phyloP scores from a whole-genome alignment of 148 eudicot species.

The Amaranthus cruentus region DNA sequence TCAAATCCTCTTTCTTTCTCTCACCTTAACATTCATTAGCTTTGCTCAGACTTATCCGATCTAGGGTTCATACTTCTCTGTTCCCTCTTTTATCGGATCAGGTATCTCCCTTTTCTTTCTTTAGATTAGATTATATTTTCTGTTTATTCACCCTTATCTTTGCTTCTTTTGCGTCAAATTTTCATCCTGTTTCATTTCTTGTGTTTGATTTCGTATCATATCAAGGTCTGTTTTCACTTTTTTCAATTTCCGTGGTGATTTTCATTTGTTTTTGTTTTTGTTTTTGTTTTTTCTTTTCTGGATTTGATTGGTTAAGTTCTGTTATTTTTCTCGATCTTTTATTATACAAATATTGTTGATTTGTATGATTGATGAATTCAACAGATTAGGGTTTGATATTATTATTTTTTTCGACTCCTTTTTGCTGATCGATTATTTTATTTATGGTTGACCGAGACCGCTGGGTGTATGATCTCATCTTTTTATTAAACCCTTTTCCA shows the following conservation, averaged over 20 bases:
- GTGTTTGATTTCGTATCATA: not conserved
- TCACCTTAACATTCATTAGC: not conserved
- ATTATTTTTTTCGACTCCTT: too few species aligned
- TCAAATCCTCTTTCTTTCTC: not conserved
- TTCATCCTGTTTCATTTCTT: not conserved
- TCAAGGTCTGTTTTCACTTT: slow-evolving; percentile 11
- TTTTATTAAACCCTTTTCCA: too few species aligned
- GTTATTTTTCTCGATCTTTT: not conserved
- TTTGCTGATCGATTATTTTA: too few species aligned
- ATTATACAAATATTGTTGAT: not conserved
- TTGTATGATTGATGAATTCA: not conserved
- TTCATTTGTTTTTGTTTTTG: not conserved
- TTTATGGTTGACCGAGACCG: not conserved
- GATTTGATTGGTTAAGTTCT: not conserved
- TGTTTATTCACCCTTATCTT: not conserved
- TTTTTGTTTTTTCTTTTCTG: not conserved
- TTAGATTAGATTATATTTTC: not conserved
- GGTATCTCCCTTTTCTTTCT: slow-evolving; percentile 29
- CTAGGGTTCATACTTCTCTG: slow-evolving; percentile 29
- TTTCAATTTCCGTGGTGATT: not conserved
- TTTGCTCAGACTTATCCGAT: slow-evolving; percentile 33
- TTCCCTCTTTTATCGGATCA: slow-evolving; percentile 40
- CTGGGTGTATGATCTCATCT: not conserved
- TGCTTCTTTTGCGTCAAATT: not conserved
- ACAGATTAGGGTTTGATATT: slow-evolving; percentile 9